These are phyloP conservation scores for Suhomyces kunorum DNA, from an alignment of 1,139 yeast genomes.

Conservation along the genomic window DNA sequence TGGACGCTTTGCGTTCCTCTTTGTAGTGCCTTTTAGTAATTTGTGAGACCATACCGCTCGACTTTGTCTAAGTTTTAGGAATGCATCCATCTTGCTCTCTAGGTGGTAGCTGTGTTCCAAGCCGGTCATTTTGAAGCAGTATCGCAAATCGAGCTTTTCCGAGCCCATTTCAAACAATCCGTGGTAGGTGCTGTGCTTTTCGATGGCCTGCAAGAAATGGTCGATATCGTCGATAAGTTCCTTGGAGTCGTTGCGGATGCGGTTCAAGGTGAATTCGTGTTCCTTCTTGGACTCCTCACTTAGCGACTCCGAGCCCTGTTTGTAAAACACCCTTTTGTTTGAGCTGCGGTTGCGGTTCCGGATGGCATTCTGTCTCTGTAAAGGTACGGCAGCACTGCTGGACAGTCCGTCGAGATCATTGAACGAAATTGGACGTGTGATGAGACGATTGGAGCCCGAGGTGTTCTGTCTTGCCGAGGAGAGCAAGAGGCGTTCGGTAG, in stretches of 20 bases:
- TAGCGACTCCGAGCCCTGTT: neutral
- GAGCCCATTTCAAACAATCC: constrained; percentile 1
- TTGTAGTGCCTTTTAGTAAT: neutral
- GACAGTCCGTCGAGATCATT: constrained; percentile 1
- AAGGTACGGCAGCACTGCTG: constrained; percentile 13
- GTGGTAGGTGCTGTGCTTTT: neutral
- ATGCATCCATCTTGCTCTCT: constrained; percentile 10
- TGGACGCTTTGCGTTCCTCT: neutral
- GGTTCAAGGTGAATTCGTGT: constrained; percentile 7
- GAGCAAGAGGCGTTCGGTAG: constrained; percentile 28
- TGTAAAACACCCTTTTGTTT: constrained; percentile 11
- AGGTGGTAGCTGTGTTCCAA: constrained; percentile 11
- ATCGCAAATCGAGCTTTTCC: constrained; percentile 5
- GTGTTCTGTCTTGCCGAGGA: constrained; percentile 33
- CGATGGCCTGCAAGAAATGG: neutral
- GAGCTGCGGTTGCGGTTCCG: constrained; percentile 9
- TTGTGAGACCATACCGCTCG: constrained; percentile 8
- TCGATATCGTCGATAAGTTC: constrained; percentile 4
- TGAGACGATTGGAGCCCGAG: constrained; percentile 11
- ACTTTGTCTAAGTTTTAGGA: constrained; percentile 9
- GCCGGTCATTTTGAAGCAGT: constrained; percentile 10
- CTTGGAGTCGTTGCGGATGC: constrained; percentile 6
- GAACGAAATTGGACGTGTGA: constrained; percentile 11
- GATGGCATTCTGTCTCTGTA: constrained; percentile 21
- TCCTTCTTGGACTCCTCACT: constrained; percentile 8